phyloP scores from a whole-genome alignment of 2,329 filamentous ascomycete species.

The Alternaria rosae region DNA sequence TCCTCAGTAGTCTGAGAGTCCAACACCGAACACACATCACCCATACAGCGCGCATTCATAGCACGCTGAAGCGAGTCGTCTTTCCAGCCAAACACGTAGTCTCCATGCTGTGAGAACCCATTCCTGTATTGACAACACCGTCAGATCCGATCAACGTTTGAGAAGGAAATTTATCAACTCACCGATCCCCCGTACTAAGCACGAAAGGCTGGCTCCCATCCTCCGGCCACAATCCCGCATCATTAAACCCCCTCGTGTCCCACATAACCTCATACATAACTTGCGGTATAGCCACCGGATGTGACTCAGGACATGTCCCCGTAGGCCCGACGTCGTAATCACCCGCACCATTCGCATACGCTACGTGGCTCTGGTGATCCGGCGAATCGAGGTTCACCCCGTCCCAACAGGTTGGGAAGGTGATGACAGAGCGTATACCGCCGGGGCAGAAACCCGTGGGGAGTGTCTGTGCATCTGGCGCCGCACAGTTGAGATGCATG shows the following conservation, averaged over 20 bases:
- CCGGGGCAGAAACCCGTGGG: constrained; percentile 55
- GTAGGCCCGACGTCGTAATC: constrained; percentile 37
- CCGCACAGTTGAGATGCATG: constrained; percentile 11
- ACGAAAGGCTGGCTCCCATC: constrained; percentile 37
- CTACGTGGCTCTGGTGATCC: constrained; percentile 70
- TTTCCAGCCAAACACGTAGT: constrained; percentile 45
- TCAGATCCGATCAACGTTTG: background rate
- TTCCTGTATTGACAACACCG: constrained; percentile 11
- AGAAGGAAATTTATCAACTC: constrained; percentile 6
- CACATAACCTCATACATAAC: constrained; percentile 44
- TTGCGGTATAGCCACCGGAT: constrained; percentile 39
- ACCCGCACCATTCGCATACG: constrained; percentile 50
- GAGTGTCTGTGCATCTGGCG: constrained; percentile 26
- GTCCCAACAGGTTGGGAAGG: constrained; percentile 78
- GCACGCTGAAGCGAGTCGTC: constrained; percentile 40
- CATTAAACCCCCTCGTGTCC: constrained; percentile 34
- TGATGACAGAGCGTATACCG: constrained; percentile 70
- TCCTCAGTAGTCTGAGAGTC: constrained; percentile 32
- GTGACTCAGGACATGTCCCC: constrained; percentile 32
- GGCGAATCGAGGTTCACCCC: constrained; percentile 64
- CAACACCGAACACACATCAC: constrained; percentile 29
- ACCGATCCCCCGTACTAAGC: constrained; percentile 38
- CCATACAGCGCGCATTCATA: constrained; percentile 35
- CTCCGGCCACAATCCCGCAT: constrained; percentile 24
- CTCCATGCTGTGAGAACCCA: constrained; percentile 38